Evolutionary conservation across 306 rosid species (phyloP).

Genomic region (Medicago ruthenica): DNA sequence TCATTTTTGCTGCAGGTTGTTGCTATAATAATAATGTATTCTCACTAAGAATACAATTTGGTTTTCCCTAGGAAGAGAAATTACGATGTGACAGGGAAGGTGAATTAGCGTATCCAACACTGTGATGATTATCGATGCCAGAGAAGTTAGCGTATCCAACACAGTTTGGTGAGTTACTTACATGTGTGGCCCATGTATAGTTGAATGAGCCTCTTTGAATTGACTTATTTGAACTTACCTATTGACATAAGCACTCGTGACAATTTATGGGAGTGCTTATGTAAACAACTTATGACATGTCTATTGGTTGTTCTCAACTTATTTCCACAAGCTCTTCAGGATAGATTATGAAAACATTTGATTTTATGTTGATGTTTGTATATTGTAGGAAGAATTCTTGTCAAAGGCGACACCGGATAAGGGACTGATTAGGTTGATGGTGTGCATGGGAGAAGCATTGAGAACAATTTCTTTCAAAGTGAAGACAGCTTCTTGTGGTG

Average conservation of each 20-base stretch:
- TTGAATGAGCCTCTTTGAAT: not conserved
- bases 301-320: not conserved
- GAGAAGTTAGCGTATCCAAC: too few species aligned
- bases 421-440: constrained; percentile 79
- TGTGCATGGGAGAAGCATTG: constrained; percentile 91
- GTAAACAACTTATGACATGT: not conserved
- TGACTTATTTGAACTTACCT: not conserved
- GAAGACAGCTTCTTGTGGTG: constrained; percentile 97
- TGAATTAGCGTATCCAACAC: too few species aligned
- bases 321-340: too few species aligned
- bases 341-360: not conserved
- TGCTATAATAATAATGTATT: too few species aligned
- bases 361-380: constrained; percentile 7
- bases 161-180: constrained; percentile 75
- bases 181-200: not conserved
- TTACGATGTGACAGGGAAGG: too few species aligned
- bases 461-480: constrained; percentile 96
- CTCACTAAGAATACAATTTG: too few species aligned
- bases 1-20: too few species aligned
- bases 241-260: not conserved
- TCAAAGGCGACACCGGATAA: constrained; percentile 87
- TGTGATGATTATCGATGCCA: too few species aligned
- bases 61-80: too few species aligned
- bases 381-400: constrained; percentile 83
- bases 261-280: not conserved